Evolutionary conservation across 257 asterid genomes (phyloP).

Genomic region (Nicotiana undulata): DNA sequence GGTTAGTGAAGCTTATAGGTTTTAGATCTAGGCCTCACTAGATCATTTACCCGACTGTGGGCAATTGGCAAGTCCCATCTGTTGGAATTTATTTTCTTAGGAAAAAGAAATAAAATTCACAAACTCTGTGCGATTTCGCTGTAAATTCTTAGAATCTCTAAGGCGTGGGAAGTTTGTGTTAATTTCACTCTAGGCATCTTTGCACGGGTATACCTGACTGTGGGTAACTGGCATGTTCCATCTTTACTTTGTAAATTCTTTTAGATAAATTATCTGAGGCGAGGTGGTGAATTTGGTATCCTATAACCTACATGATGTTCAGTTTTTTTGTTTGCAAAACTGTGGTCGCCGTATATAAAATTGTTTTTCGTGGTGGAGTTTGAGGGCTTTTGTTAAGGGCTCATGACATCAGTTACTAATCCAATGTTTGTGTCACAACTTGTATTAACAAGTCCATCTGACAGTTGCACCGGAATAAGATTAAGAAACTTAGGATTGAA

Average conservation of each 20-base stretch:
- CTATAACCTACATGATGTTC: background rate
- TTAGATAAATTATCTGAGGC: background rate
- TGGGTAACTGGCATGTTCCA: background rate
- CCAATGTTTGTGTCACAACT: background rate
- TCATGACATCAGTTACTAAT: background rate
- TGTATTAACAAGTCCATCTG: background rate
- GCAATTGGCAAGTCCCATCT: background rate
- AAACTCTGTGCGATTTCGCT: background rate
- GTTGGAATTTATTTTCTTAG: background rate
- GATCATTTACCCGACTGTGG: background rate
- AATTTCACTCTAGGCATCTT: background rate
- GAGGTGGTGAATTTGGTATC: background rate
- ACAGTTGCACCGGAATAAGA: background rate
- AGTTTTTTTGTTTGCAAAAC: background rate
- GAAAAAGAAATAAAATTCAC: background rate
- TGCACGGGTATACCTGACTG: background rate
- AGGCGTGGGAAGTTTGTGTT: background rate
- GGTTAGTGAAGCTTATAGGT: background rate
- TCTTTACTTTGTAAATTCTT: background rate
- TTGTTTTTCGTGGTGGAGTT: background rate
- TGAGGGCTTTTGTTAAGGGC: background rate
- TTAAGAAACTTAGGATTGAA: background rate
- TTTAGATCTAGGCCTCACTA: background rate
- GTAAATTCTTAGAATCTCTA: background rate
- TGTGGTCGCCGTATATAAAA: background rate